Conservation (phyloP, 257 asterid species). For the Leonotis leonurus region DNA sequence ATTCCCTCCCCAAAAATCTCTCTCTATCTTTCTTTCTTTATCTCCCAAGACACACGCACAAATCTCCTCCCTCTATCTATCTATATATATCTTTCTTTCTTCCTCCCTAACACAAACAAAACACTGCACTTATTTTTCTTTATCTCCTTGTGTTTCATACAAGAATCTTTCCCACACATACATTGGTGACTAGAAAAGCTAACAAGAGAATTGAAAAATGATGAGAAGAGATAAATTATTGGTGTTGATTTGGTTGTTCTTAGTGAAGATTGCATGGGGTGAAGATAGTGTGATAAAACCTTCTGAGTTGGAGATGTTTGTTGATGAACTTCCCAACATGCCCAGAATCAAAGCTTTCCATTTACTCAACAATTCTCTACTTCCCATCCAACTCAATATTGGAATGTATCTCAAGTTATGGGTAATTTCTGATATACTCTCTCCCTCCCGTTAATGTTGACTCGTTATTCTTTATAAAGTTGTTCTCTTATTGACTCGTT, state of each 20-base stretch:
- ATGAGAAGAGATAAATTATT: slow-evolving; percentile 6
- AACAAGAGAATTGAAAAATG: too few relatives aligned
- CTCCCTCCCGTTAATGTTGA: too few relatives aligned
- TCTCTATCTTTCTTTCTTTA: too few relatives aligned
- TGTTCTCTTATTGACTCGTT: too few relatives aligned
- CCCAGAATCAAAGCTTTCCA: slow-evolving; percentile 59
- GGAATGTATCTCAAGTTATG: slow-evolving; percentile 80
- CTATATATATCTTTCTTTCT: too few relatives aligned
- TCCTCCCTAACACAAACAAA: not conserved
- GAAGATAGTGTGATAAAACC: slow-evolving; percentile 28
- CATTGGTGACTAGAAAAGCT: too few relatives aligned
- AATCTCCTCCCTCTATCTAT: not conserved
- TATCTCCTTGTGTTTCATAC: not conserved
- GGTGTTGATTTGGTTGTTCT: not conserved
- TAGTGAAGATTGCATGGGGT: slow-evolving; percentile 27
- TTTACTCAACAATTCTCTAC: slow-evolving; percentile 25
- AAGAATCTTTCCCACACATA: not conserved
- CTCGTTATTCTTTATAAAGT: too few relatives aligned
- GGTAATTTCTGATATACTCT: slow-evolving; percentile 36
- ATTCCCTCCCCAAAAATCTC: too few relatives aligned
- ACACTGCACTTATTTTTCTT: not conserved
- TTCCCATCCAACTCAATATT: slow-evolving; percentile 37
- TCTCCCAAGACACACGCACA: too few relatives aligned
- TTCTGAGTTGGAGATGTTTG: slow-evolving; percentile 54
- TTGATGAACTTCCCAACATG: slow-evolving; percentile 65